These are phyloP conservation scores for Malus sieversii DNA, from an alignment of 306 rosid genomes.

Conservation along the genomic window DNA sequence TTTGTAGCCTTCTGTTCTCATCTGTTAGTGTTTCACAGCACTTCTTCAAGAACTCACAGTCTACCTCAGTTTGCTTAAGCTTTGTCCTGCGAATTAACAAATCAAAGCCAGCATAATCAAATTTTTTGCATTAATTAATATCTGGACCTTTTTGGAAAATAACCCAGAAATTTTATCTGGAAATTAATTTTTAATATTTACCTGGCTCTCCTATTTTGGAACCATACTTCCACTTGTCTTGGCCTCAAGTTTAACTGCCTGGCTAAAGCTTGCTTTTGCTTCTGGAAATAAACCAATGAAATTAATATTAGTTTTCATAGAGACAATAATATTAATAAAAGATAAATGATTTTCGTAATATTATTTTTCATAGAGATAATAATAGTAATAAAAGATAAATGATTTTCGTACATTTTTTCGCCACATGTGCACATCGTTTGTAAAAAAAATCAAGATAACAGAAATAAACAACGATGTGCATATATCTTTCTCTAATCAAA, in stretches of 20 bases:
- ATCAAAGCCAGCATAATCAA: background rate
- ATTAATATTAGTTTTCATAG: background rate
- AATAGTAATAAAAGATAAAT: background rate
- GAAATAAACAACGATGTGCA: background rate
- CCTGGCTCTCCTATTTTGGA: constrained; percentile 98
- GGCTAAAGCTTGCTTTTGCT: constrained; percentile 90
- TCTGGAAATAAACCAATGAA: constrained; percentile 32
- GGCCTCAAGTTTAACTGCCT: constrained; percentile 67
- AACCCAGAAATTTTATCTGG: background rate
- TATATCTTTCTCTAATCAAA: no score
- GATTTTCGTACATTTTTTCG: background rate
- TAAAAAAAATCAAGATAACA: background rate
- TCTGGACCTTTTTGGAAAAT: background rate
- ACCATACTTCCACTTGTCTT: constrained; percentile 98
- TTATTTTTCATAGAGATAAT: background rate
- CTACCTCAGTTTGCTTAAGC: constrained; percentile 94
- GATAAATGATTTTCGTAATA: background rate
- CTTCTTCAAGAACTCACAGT: constrained; percentile 83
- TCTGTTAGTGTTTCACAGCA: constrained; percentile 83
- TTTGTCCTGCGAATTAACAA: constrained; percentile 51
- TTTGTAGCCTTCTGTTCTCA: constrained; percentile 78
- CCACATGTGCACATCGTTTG: background rate
- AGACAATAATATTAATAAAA: background rate
- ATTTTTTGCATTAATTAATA: background rate
- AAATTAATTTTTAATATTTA: constrained; percentile 6